These are phyloP conservation scores for Alternaria conjuncta DNA, from an alignment of 2,329 filamentous ascomycete species.

Conservation along the genomic window DNA sequence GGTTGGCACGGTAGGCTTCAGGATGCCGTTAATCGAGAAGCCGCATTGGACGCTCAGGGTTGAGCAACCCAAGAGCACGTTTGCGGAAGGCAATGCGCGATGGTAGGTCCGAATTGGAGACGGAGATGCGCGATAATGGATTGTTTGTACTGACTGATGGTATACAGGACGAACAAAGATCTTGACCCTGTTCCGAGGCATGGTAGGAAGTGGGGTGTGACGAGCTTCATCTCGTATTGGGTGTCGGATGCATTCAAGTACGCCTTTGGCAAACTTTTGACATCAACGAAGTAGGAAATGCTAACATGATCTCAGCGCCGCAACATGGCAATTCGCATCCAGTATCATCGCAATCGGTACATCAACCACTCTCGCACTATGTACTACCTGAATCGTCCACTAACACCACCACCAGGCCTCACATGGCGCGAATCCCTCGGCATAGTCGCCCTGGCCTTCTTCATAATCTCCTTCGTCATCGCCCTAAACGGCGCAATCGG, in stretches of 20 bases:
- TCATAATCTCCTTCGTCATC: conserved; percentile 65
- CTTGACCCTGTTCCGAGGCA: conserved; percentile 57
- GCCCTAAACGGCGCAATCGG: conserved; percentile 63
- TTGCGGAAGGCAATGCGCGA: conserved; percentile 50
- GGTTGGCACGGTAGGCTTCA: neutral
- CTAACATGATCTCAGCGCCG: conserved; percentile 40
- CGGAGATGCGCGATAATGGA: neutral
- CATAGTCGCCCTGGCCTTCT: conserved; percentile 60
- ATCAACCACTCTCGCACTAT: neutral
- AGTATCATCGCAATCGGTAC: conserved; percentile 48
- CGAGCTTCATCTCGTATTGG: conserved; percentile 59
- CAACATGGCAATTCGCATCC: conserved; percentile 60
- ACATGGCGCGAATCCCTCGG: conserved; percentile 62
- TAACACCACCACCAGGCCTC: conserved; percentile 49
- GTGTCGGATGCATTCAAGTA: conserved; percentile 60
- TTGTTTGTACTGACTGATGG: neutral
- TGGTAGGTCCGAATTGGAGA: conserved; percentile 31
- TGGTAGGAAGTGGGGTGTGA: conserved; percentile 55
- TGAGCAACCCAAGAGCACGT: conserved; percentile 54
- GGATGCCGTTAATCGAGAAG: conserved; percentile 43
- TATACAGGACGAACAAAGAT: conserved; percentile 54
- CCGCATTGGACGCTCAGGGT: conserved; percentile 51
- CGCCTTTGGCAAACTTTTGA: neutral
- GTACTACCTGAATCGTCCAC: neutral
- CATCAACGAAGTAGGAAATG: neutral